These are phyloP conservation scores for Ilex aquifolium DNA, from an alignment of 257 asterid species.

Conservation along the genomic window DNA sequence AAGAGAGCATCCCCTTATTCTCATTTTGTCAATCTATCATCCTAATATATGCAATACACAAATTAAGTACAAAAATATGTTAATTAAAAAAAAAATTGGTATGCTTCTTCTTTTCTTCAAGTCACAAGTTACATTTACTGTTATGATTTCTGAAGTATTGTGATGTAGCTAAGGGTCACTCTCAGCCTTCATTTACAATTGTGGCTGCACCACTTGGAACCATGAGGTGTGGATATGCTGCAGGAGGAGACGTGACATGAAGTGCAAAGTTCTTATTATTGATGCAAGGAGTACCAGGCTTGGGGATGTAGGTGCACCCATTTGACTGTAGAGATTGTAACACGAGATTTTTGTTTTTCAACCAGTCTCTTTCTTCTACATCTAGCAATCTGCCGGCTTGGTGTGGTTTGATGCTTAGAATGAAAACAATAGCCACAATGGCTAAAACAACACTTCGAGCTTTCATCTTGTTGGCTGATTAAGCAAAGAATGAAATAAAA, in stretches of 20 bases:
- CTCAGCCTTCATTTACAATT: constrained; percentile 5
- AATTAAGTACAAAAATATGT: too few relatives aligned
- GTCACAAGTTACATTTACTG: neutral
- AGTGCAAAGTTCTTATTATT: constrained; percentile 34
- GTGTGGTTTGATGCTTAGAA: constrained; percentile 4
- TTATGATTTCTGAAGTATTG: too few relatives aligned
- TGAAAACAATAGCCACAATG: constrained; percentile 4
- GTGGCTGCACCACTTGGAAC: constrained; percentile 28
- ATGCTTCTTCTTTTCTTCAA: neutral
- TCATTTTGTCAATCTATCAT: too few relatives aligned
- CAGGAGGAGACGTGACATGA: neutral
- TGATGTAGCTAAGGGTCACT: neutral
- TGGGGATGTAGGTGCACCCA: constrained; percentile 16
- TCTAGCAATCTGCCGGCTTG: constrained; percentile 30
- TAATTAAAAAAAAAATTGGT: too few relatives aligned
- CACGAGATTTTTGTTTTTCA: constrained; percentile 12
- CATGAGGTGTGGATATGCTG: constrained; percentile 20
- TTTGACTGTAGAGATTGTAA: constrained; percentile 27
- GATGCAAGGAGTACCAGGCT: constrained; percentile 27
- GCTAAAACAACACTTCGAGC: neutral
- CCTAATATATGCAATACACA: too few relatives aligned
- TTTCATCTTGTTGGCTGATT: too few relatives aligned
- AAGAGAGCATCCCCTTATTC: too few relatives aligned
- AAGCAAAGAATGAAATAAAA: too few relatives aligned
- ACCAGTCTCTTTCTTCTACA: constrained; percentile 11